phyloP scores from a whole-genome alignment of 495 filamentous ascomycete species.

The Aspergillus nidulans region DNA sequence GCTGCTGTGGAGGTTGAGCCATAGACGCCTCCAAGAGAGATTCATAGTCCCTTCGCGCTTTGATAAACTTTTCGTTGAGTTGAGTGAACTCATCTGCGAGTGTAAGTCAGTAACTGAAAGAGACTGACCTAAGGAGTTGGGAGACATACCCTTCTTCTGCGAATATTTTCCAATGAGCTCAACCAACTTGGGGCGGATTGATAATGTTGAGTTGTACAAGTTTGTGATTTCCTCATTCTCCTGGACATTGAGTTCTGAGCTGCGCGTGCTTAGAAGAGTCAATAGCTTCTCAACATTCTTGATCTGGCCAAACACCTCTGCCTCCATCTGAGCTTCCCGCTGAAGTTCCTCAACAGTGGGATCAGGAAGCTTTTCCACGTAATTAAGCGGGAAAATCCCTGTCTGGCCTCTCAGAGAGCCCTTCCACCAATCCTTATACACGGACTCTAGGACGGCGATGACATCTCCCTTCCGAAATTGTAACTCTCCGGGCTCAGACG shows the following conservation, averaged over 20 bases:
- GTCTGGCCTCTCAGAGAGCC: conserved; percentile 90
- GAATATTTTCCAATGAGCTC: conserved; percentile 99
- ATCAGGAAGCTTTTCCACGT: conserved; percentile 95
- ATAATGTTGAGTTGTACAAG: conserved; percentile 87
- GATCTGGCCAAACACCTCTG: conserved; percentile 96
- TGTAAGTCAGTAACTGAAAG: conserved; percentile 15
- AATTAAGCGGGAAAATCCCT: conserved; percentile 97
- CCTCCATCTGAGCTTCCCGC: conserved; percentile 94
- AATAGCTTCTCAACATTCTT: conserved; percentile 98
- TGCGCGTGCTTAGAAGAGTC: conserved; percentile 90
- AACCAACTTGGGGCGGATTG: conserved; percentile 93
- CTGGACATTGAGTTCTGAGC: conserved; percentile 76
- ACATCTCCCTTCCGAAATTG: conserved; percentile 96
- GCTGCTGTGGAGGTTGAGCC: conserved; percentile 76
- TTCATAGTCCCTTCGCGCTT: conserved; percentile 94
- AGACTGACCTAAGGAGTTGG: background rate
- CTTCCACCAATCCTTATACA: conserved; percentile 99
- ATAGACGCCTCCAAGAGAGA: conserved; percentile 92
- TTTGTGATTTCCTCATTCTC: conserved; percentile 93
- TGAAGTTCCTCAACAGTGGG: conserved; percentile 93
- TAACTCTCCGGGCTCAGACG: conserved; percentile 88
- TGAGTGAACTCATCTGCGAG: conserved; percentile 88
- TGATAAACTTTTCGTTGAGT: conserved; percentile 99
- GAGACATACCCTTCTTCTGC: conserved; percentile 83
- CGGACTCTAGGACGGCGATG: conserved; percentile 93